Evolutionary conservation across 805 yeast genomes (phyloP), one percentile per base, ranked within the genome.

Genomic region (Kuraishia ogatae): DNA sequence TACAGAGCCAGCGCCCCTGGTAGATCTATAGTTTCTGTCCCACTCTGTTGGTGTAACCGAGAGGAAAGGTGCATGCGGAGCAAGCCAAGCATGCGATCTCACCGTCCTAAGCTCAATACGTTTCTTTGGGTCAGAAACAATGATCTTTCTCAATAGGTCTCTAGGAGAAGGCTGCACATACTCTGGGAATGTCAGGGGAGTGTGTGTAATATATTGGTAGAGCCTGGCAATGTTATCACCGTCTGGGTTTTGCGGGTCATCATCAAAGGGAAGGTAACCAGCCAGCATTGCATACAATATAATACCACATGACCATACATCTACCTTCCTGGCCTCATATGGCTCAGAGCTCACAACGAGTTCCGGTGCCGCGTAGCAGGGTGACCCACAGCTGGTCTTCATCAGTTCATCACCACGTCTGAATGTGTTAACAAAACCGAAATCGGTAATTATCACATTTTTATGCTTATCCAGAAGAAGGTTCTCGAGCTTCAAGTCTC

Each of bases 311-410:
- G 97, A 89, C 99, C 99, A 94, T 49, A 92, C 87, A 71, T 94
- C 99, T 35, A 90, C 97, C 70, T 90, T 91, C 58, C 90, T 81
- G 22, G 97, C 97, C 61, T 88, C 90, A 67, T 94, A 94, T 17
- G 96, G 91, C 54, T 84, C 80, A 59, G 84, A 89, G 13, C 93
- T 86, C 29, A 91, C 85, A 2, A 94, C 99, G 56, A 94, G 73
- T 67, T 94, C 99, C 0, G 99, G 99, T 1, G 99, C 99, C 0
- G 99, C 99, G 70, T 93, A 93, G 69, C 99, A 93, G 0, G 99
- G 99, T 2, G 97, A 89, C 1, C 99, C 99, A 69, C 99, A 93
- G 43, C 92, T 83, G 1, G 98, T 93, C 66, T 84, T 85, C 98
- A 93, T 94, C 50, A 89, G 73, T 67, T 90, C 97, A 60, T 78